Base-by-base conservation (phyloP, 345 rosid species). In the Brassica napus region DNA sequence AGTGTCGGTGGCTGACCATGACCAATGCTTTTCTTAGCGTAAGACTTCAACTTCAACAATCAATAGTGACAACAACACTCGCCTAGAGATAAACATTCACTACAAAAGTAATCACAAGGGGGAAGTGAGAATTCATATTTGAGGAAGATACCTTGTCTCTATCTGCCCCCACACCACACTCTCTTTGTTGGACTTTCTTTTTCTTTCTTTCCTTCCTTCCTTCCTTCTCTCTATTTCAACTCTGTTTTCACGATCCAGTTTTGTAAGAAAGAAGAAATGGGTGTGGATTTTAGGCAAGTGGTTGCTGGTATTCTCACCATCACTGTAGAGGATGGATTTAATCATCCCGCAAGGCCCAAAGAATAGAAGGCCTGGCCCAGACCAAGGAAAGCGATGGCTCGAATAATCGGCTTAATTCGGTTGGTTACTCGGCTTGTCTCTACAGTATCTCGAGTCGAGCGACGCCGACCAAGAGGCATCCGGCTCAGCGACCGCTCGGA, bases 261-360 rank as follows among this genome's bases (percentile, higher is more conserved):
- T 54, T 54, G 24, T 54, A 68, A 54, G 31, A 77, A 32, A 52
- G 35, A 12, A 59, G 75, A 74, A 82, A 92, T 94, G 97, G 97
- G 92, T 49, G 84, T 92, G 37, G 98, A 95, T 91, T 87, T 95
- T 87, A 90, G 98, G 83, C 99, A 93, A 81, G 97, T 91, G 18
- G 88, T 93, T 31, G 99, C 99, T 71, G 98, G 91, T 60, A 86
- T 95, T 44, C 87, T 95, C 79, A 93, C 98, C 1, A 80, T 93
- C 60, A n/a, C n/a, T n/a, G n/a, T n/a, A n/a, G n/a, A n/a, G n/a
- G n/a, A n/a, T n/a, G n/a, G n/a, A n/a, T n/a, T n/a, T n/a, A n/a
- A n/a, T n/a, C n/a, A n/a, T n/a, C n/a, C n/a, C n/a, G n/a, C n/a
- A n/a, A n/a, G n/a, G n/a, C n/a, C n/a, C n/a, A n/a, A n/a, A n/a